Conservation (phyloP, 2,329 filamentous ascomycete genomes). For the Aquanectria penicillioides region DNA sequence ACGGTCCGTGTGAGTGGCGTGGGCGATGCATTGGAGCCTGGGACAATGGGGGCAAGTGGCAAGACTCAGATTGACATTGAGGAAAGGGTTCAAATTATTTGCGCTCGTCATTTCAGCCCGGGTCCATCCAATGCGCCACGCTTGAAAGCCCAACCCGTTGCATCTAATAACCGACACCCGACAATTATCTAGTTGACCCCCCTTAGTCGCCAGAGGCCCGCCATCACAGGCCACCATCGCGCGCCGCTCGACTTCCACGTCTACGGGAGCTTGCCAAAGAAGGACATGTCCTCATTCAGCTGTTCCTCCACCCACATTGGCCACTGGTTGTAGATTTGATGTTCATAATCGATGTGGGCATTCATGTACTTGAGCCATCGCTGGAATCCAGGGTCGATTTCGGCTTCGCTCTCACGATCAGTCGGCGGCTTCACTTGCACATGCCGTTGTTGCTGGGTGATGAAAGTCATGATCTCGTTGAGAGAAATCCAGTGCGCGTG, state of each 20-base stretch:
- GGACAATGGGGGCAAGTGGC: neutral
- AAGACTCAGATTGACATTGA: neutral
- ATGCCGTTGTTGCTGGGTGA: conserved; percentile 54
- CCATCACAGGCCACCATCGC: too few relatives aligned
- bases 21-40: neutral
- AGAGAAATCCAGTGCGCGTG: conserved; percentile 65
- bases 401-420: conserved; percentile 26
- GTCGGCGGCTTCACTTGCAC: conserved; percentile 45
- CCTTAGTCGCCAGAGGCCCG: too few relatives aligned
- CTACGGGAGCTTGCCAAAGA: conserved; percentile 52
- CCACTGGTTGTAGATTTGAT: conserved; percentile 61
- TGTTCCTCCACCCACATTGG: conserved; percentile 65
- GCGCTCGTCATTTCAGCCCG: neutral
- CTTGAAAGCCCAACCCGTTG: conserved; percentile 18
- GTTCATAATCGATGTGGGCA: conserved; percentile 54
- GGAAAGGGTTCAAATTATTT: neutral
- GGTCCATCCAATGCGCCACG: conserved; percentile 15
- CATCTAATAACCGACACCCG: too few relatives aligned
- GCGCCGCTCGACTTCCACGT: neutral
- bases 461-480: conserved; percentile 63
- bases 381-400: conserved; percentile 55
- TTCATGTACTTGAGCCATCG: conserved; percentile 65
- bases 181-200: too few relatives aligned
- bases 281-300: conserved; percentile 55
- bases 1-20: neutral